Percentiles rank a stretch among this genome's conserved stretches.
phyloP scores from a whole-genome alignment of 2,329 filamentous ascomycete species.

The Fusarium sp. region DNA sequence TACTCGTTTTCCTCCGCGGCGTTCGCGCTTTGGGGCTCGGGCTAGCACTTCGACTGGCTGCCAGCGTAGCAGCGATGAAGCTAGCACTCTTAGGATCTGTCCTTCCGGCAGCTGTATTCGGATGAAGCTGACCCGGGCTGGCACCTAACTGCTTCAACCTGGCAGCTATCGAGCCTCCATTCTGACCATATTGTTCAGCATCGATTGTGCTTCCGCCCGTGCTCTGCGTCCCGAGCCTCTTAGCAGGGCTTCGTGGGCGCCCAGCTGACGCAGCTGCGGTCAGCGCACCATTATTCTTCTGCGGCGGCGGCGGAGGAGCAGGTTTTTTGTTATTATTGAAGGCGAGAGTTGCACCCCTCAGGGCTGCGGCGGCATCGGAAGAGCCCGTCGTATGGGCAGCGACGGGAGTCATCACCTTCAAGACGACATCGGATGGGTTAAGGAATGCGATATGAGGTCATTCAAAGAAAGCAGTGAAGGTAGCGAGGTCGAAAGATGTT shows the following conservation, averaged over 20 bases:
- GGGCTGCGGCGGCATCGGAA: slow-evolving; percentile 57
- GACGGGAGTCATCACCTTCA: slow-evolving; percentile 52
- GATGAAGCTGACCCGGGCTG: slow-evolving; percentile 35
- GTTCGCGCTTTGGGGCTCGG: slow-evolving; percentile 47
- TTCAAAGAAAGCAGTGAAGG: slow-evolving; percentile 9
- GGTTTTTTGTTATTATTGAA: slow-evolving; percentile 57
- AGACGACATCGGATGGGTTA: slow-evolving; percentile 25
- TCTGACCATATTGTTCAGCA: slow-evolving; percentile 28
- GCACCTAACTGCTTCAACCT: slow-evolving; percentile 43
- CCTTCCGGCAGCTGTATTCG: slow-evolving; percentile 21
- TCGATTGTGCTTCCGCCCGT: slow-evolving; percentile 52
- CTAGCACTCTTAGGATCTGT: slow-evolving; percentile 64
- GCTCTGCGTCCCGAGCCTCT: slow-evolving; percentile 51
- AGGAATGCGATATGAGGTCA: slow-evolving; percentile 29
- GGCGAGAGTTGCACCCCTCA: slow-evolving; percentile 66
- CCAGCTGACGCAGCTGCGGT: slow-evolving; percentile 58
- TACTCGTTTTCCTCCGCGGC: slow-evolving; percentile 47
- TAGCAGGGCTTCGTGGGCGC: slow-evolving; percentile 44
- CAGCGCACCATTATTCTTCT: slow-evolving; percentile 54
- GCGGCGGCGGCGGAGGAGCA: slow-evolving; percentile 37
- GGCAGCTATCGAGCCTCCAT: slow-evolving; percentile 37
- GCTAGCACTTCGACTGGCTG: slow-evolving; percentile 63
- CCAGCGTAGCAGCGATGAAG: slow-evolving; percentile 67
- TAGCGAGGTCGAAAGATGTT: background rate
- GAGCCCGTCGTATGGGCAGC: slow-evolving; percentile 46